Evolutionary conservation across 495 filamentous ascomycete species (phyloP).

Genomic region (Parachaetomium inaequale): DNA sequence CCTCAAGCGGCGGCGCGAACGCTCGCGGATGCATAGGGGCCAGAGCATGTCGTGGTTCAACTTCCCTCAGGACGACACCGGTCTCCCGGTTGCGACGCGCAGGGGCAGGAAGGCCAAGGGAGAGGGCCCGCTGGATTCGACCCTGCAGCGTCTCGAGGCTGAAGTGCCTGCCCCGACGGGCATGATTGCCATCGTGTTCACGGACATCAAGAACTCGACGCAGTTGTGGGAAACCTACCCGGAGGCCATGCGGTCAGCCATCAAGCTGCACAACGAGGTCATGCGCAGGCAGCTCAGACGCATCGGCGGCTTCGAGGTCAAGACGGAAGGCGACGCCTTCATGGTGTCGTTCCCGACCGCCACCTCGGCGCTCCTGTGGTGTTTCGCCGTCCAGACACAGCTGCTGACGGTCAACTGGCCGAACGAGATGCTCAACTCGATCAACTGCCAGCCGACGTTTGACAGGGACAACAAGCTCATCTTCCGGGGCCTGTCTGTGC

Average conservation of each 20-base stretch:
- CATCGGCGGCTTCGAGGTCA: constrained; percentile 97
- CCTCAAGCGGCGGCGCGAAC: constrained; percentile 72
- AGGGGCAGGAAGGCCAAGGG: constrained; percentile 58
- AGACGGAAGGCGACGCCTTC: constrained; percentile 99
- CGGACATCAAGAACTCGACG: constrained; percentile 98
- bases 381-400: constrained; percentile 84
- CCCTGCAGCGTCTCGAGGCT: constrained; percentile 74
- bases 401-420: constrained; percentile 91
- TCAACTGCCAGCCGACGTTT: constrained; percentile 72
- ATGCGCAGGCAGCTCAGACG: constrained; percentile 90
- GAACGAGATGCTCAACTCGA: constrained; percentile 81
- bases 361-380: constrained; percentile 90
- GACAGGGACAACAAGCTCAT: constrained; percentile 88
- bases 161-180: constrained; percentile 88
- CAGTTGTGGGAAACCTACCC: constrained; percentile 95
- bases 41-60: constrained; percentile 77
- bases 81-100: constrained; percentile 57
- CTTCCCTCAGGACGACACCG: constrained; percentile 62
- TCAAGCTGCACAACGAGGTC: constrained; percentile 92
- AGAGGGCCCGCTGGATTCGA: constrained; percentile 72
- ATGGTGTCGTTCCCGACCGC: constrained; percentile 98
- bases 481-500: constrained; percentile 86
- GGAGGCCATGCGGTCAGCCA: constrained; percentile 89
- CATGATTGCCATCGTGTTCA: constrained; percentile 91
- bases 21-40: constrained; percentile 61